These are phyloP conservation scores for Saitozyma podzolica DNA, from an alignment of 768 basidiomycete genomes.

Conservation along the genomic window DNA sequence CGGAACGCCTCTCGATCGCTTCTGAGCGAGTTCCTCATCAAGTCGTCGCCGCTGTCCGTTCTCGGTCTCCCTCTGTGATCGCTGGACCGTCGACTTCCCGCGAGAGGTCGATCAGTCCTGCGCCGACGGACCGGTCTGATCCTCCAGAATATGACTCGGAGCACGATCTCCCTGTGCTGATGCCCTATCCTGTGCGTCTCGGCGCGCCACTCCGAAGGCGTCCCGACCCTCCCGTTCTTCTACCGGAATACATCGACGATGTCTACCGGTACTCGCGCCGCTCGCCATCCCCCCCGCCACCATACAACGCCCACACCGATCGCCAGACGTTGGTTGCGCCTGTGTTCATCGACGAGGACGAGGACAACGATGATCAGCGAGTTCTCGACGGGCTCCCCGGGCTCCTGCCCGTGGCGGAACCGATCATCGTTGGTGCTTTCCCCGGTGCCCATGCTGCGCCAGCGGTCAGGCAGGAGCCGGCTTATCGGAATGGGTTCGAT, in stretches of 20 bases:
- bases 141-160: slow-evolving; percentile 5
- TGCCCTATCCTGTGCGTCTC: slow-evolving; percentile 4
- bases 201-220: slow-evolving; percentile 3
- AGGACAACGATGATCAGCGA: slow-evolving; percentile 16
- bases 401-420: slow-evolving; percentile 1
- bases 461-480: background rate
- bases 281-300: slow-evolving; percentile 41
- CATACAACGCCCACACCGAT: slow-evolving; percentile 41
- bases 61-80: background rate
- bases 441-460: slow-evolving; percentile 1
- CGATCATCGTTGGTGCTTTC: slow-evolving; percentile 25
- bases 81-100: background rate
- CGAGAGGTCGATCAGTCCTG: background rate
- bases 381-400: background rate
- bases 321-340: slow-evolving; percentile 32
- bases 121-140: background rate
- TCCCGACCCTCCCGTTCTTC: background rate
- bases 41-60: no score
- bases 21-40: no score
- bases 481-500: slow-evolving; percentile 11
- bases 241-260: background rate
- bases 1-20: no score
- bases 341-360: slow-evolving; percentile 27
- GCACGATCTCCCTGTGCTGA: slow-evolving; percentile 4
- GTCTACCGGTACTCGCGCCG: slow-evolving; percentile 15